These are phyloP conservation scores for Platanthera zijinensis DNA, from an alignment of 106 monocot species.

Conservation along the genomic window DNA sequence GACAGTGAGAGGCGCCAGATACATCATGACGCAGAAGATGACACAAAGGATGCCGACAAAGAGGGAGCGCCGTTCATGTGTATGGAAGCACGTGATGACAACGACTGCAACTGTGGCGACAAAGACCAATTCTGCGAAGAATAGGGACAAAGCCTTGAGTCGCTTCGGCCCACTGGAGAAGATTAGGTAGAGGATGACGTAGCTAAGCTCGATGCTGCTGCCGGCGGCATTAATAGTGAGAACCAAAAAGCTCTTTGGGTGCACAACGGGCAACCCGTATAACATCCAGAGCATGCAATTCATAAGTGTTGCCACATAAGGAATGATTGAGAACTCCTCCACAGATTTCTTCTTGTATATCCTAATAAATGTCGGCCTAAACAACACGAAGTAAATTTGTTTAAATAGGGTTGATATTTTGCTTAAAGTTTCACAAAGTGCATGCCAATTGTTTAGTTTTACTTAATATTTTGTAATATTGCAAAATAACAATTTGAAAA, in stretches of 20 bases:
- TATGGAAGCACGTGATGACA: constrained; percentile 3
- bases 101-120: not conserved
- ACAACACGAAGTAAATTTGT: no score
- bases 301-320: constrained; percentile 11
- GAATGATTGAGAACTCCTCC: constrained; percentile 13
- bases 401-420: no score
- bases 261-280: constrained; percentile 12
- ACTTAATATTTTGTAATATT: no score
- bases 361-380: constrained; percentile 13
- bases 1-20: constrained; percentile 40
- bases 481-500: no score
- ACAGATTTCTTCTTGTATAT: constrained; percentile 17
- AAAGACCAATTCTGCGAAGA: not conserved
- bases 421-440: no score
- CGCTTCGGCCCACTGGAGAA: not conserved
- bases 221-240: constrained; percentile 19
- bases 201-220: constrained; percentile 6
- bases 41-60: constrained; percentile 43
- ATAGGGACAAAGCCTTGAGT: not conserved
- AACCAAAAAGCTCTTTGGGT: constrained; percentile 12
- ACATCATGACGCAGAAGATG: constrained; percentile 53
- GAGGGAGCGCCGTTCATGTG: constrained; percentile 24
- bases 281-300: constrained; percentile 15
- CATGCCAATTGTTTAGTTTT: no score
- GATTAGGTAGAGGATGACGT: constrained; percentile 6